Conservation (phyloP, 2,329 filamentous ascomycete genomes). For the Clarireedia paspali region DNA sequence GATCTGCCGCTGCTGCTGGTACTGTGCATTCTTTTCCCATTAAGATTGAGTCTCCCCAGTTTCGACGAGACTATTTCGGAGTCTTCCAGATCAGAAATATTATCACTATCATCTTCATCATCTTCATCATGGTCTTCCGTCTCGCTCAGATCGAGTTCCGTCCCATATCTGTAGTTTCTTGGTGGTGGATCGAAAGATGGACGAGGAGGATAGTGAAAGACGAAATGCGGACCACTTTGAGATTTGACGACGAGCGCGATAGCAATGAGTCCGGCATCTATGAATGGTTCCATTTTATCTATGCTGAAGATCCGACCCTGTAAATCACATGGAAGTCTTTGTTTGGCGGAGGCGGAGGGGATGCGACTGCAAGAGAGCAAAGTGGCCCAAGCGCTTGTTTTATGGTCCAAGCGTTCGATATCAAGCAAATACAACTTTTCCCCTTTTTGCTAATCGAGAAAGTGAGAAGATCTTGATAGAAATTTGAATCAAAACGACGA, state of each 20-base stretch:
- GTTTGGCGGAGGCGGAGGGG: not conserved
- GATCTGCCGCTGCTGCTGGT: constrained; percentile 3
- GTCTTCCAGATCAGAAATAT: constrained; percentile 43
- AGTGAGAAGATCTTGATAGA: too few relatives aligned
- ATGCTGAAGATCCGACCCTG: not conserved
- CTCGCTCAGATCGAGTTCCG: constrained; percentile 27
- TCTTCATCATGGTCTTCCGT: constrained; percentile 8
- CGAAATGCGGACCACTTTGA: constrained; percentile 70
- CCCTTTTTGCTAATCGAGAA: too few relatives aligned
- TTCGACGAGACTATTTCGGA: not conserved
- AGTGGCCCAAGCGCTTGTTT: not conserved
- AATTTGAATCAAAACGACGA: too few relatives aligned
- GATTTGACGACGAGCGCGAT: constrained; percentile 40
- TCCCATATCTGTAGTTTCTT: constrained; percentile 23
- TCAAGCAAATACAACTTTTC: too few relatives aligned
- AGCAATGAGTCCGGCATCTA: constrained; percentile 42
- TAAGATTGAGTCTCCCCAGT: constrained; percentile 17
- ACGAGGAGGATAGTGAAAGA: constrained; percentile 77
- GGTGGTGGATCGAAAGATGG: constrained; percentile 33
- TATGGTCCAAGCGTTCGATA: constrained; percentile 1
- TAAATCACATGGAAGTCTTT: not conserved
- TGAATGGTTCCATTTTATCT: constrained; percentile 3
- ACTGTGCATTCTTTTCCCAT: not conserved
- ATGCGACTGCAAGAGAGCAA: not conserved
- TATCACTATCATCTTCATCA: constrained; percentile 29